Base-by-base conservation (phyloP, 345 rosid genomes). In the Conringia planisiliqua region DNA sequence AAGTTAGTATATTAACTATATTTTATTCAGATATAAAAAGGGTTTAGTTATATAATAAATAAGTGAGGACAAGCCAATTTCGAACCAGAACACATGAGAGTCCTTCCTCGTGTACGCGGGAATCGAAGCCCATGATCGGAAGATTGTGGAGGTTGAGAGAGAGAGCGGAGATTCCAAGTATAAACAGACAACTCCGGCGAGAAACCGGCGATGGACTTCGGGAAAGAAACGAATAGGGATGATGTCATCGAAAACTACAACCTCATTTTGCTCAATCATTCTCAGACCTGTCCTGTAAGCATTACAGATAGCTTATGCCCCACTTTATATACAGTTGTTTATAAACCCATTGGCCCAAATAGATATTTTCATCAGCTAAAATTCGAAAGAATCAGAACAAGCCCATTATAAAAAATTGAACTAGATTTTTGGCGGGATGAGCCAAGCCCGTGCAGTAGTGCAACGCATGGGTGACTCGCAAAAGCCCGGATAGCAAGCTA, bases 181-280 rank as follows among this genome's bases (percentile, higher is more conserved):
- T 20, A 40, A 11, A 13, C 24, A 1, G 70, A 7, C 6, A 20
- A 2, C 18, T 68, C 79, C 62, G 71, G 58, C 43, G 62, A 48
- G 22, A 9, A 24, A 12, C 67, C 46, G n/a, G 46, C 30, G 56
- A 18, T 14, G 68, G 80, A 74, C 10, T 68, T 62, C 8, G 71
- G 68, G 24, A 36, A 65, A 35, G 60, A 66, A 71, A 66, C 36
- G 27, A 76, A 51, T 4, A n/a, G 62, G 52, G 87, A 73, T 10
- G 79, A 78, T n/a, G n/a, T n/a, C 91, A 87, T 85, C 77, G 63
- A 54, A 29, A 18, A 33, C 16, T 1, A 12, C 10, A 20, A 47
- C 2, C 16, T n/a, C 10, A 10, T 14, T 29, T 10, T 7, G 13
- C 29, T 6, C 1, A 22, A 6, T 3, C 5, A 12, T 4, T 2